Evolutionary conservation across 129 eudicot species (phyloP).

Genomic region (Daucus carota): DH1_v3.0 NC_030384.2:49372501-49373000

Average conservation of each 20-base stretch:
- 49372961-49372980: too few relatives aligned
- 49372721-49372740: constrained; percentile 50
- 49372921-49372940: neutral
- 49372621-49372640: constrained; percentile 57
- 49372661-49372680: constrained; percentile 28
- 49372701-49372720: constrained; percentile 17
- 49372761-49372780: constrained; percentile 80
- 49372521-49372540: constrained; percentile 30
- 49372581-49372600: constrained; percentile 41
- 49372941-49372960: too few relatives aligned
- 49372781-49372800: constrained; percentile 87
- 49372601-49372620: constrained; percentile 74
- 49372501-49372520: constrained; percentile 62
- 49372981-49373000: too few relatives aligned
- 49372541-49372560: constrained; percentile 5
- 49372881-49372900: neutral
- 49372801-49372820: neutral
- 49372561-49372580: neutral
- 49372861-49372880: neutral
- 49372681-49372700: constrained; percentile 57
- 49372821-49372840: neutral
- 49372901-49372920: neutral
- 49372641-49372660: constrained; percentile 43
- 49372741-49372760: constrained; percentile 74
- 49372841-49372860: neutral